Evolutionary conservation across 495 filamentous ascomycete species (phyloP), one percentile per base, ranked within the genome.

Genomic region (Hypoxylon perforatum): DNA sequence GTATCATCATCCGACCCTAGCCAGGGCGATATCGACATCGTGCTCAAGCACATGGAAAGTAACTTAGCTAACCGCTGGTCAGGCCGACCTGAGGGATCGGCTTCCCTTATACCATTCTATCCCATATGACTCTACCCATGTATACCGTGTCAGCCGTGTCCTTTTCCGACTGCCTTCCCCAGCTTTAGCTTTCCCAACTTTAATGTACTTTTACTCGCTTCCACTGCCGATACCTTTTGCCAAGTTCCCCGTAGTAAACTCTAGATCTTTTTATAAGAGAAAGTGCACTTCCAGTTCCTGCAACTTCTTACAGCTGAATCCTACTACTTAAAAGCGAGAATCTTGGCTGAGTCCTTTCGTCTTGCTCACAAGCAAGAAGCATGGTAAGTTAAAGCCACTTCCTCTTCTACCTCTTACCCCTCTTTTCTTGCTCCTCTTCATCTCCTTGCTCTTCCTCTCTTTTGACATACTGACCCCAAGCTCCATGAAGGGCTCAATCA

Each of bases 401-500:
- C 14, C 30, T 35, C 38, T 47, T 42, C 25, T 4, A 60, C 38
- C 17, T 11, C 38, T 39, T 39, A n/a, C 52, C 7, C 25, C 7
- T 28, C 25, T 7, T 7, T 28, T 7, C 7, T 28, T 66, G n/a
- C 22, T 23, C 14, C 30, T 35, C 38, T 47, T 42, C 25, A 6
- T 63, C 38, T 19, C 14, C 38, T 39, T 39, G 11, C 52, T 28
- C 25, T 28, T 28, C 25, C 25, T 7, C 7, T 7, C 7, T 7
- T 28, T 28, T 28, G 25, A 23, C 47, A 41, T 73, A 58, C 72
- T 75, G 59, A 73, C 46, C 18, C 10, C 41, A 41, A 25, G 51
- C 51, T 44, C 18, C 47, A 23, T 19, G 11, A 61, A 82, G 78
- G 81, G 77, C 51, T 77, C 76, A 50, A 84, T 82, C 73, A 82